Evolutionary conservation across 2,329 filamentous ascomycete species (phyloP).

Genomic region (Fusarium incarnatum): DNA sequence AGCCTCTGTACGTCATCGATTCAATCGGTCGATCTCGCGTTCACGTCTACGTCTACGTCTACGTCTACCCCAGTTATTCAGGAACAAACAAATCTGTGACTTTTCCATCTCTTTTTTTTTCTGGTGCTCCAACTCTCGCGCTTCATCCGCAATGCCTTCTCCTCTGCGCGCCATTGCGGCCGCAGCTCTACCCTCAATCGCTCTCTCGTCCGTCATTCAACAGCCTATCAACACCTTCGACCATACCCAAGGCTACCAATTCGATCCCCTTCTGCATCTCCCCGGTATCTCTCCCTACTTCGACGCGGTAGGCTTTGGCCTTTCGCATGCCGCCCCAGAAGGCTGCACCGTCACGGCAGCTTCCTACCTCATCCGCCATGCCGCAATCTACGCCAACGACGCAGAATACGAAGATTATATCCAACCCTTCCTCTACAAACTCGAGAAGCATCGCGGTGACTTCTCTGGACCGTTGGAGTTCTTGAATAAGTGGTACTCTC

Average conservation of each 20-base stretch:
- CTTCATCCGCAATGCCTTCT: conserved; percentile 11
- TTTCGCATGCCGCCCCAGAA: conserved; percentile 37
- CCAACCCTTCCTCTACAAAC: conserved; percentile 37
- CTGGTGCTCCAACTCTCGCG: neutral
- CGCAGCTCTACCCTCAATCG: conserved; percentile 1
- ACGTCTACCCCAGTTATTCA: neutral
- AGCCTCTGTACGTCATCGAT: conserved; percentile 1
- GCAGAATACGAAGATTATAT: conserved; percentile 44
- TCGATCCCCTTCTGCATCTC: conserved; percentile 41
- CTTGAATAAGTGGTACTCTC: conserved; percentile 39
- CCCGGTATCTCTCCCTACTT: conserved; percentile 45
- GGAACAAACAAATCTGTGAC: neutral
- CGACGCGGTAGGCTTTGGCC: conserved; percentile 41
- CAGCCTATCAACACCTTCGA: conserved; percentile 34
- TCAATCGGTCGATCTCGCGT: neutral
- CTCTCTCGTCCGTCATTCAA: conserved; percentile 22
- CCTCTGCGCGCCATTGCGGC: conserved; percentile 8
- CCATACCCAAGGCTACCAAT: conserved; percentile 41
- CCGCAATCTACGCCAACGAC: conserved; percentile 42
- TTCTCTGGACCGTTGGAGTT: conserved; percentile 38
- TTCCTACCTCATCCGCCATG: conserved; percentile 42
- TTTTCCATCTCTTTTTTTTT: neutral
- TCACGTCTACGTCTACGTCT: neutral
- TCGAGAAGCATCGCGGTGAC: conserved; percentile 37
- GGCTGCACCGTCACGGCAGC: conserved; percentile 39